These are phyloP conservation scores for Aspergillus wentii DNA, from an alignment of 495 filamentous ascomycete species.

Conservation along the genomic window DNA sequence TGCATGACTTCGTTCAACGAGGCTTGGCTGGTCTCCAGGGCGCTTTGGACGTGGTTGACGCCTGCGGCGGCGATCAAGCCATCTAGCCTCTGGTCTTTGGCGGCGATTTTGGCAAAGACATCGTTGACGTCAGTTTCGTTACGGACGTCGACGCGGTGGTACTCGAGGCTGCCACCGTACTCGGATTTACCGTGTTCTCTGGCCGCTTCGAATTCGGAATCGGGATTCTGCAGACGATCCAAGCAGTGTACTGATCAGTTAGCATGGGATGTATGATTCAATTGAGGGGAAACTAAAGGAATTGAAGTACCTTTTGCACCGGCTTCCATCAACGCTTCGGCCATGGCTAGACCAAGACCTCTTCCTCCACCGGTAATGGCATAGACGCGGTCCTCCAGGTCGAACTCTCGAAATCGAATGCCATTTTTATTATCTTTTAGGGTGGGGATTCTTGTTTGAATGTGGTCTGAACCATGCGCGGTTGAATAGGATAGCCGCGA, in stretches of 20 bases:
- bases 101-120: conserved; percentile 50
- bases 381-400: conserved; percentile 53
- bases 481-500: conserved; percentile 6
- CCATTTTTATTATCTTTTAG: conserved; percentile 16
- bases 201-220: conserved; percentile 46
- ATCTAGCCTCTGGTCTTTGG: conserved; percentile 54
- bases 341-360: conserved; percentile 61
- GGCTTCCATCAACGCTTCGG: conserved; percentile 65
- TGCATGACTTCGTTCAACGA: conserved; percentile 63
- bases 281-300: neutral
- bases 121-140: conserved; percentile 50
- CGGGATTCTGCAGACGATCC: conserved; percentile 49
- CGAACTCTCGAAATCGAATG: conserved; percentile 44
- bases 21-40: conserved; percentile 62
- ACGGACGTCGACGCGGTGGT: conserved; percentile 60
- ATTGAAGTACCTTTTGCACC: conserved; percentile 54
- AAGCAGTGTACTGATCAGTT: conserved; percentile 53
- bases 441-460: conserved; percentile 28
- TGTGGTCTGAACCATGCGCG: conserved; percentile 22
- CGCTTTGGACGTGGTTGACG: conserved; percentile 68
- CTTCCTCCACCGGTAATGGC: conserved; percentile 59
- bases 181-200: conserved; percentile 39
- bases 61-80: conserved; percentile 80
- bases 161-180: conserved; percentile 55
- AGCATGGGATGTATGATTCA: conserved; percentile 13